Evolutionary conservation across 495 filamentous ascomycete species (phyloP).

Genomic region (Podospora sp.): DNA sequence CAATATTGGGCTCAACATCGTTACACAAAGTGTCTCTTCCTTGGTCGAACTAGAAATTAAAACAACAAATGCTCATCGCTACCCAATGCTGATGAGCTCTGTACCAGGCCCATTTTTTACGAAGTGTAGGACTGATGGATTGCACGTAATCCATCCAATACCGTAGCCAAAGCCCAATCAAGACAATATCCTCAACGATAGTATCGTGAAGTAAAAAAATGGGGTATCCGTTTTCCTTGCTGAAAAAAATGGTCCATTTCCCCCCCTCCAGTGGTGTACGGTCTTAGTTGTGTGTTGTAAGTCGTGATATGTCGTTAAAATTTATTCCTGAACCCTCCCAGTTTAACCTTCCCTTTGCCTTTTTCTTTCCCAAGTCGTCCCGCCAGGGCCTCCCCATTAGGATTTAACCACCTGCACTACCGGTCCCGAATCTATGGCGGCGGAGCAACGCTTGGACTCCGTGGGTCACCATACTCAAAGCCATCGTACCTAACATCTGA

Average conservation of each 20-base stretch:
- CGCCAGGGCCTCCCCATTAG: neutral
- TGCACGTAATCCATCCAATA: no score
- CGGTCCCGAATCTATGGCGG: neutral
- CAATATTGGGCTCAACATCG: no score
- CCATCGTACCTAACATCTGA: neutral
- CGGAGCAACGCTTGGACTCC: constrained; percentile 9
- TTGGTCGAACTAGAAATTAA: neutral
- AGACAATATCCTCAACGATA: neutral
- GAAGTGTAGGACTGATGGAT: neutral
- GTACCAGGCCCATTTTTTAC: neutral
- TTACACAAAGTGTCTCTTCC: no score
- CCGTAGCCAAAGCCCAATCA: neutral
- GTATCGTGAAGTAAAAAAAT: neutral
- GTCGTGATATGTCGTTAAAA: no score
- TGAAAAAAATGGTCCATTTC: neutral
- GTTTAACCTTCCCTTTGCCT: no score
- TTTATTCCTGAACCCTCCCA: no score
- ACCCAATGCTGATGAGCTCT: neutral
- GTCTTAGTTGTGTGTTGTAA: neutral
- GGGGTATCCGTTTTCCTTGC: neutral
- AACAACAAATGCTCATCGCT: neutral
- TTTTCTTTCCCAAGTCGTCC: neutral
- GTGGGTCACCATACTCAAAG: neutral
- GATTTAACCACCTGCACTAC: neutral
- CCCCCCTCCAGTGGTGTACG: neutral